Evolutionary conservation across 2,329 filamentous ascomycete species (phyloP), one percentile per base, ranked within the genome.

Genomic region (Allantophomopsis lycopodina): DNA sequence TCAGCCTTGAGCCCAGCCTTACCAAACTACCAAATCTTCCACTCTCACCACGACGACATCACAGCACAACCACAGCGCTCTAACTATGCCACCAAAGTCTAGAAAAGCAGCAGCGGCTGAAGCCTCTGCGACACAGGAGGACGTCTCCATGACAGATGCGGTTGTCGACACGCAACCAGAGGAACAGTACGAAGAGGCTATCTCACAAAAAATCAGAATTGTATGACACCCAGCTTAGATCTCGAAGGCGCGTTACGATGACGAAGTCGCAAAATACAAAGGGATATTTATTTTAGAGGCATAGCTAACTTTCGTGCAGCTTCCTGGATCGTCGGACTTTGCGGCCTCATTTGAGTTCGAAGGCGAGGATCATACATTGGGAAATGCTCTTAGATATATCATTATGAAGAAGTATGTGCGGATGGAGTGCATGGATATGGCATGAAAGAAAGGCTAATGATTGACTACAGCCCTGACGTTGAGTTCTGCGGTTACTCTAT

Each of bases 401-500:
- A 93, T 98, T 54, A 95, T 94, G 84, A 96, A 96, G 65, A 98
- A 98, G 89, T 95, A 66, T 48, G 76, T 56, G 36, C n/a, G 10
- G 15, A 10, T 10, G 7, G 10, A 28, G 10, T 10, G 23, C 23
- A 3, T 12, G 3, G 23, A 12, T 14, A 20, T 7, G 7, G 18
- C 18, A 20, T 4, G 18, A 20, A 12, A 28, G 5, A 15, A 13
- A 38, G 18, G 33, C 12, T 16, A 20, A 20, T 39, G 12, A 8
- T 7, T 37, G 35, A 20, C 36, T 43, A 39, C 48, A 96, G 89
- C 60, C 89, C 91, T 21, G 78, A 91, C 47, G 91, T 98, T 44
- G 91, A 98, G 60, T 95, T 98, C 63, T 96, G 91, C 62, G 91
- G 89, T 44, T 98, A 98, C 61, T 85, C 89, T 7, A 96, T 98